Percentiles rank a stretch among this genome's conserved stretches.
These are phyloP conservation scores for Barbatosphaeria neglecta DNA, from an alignment of 495 filamentous ascomycete species.

Conservation along the genomic window DNA sequence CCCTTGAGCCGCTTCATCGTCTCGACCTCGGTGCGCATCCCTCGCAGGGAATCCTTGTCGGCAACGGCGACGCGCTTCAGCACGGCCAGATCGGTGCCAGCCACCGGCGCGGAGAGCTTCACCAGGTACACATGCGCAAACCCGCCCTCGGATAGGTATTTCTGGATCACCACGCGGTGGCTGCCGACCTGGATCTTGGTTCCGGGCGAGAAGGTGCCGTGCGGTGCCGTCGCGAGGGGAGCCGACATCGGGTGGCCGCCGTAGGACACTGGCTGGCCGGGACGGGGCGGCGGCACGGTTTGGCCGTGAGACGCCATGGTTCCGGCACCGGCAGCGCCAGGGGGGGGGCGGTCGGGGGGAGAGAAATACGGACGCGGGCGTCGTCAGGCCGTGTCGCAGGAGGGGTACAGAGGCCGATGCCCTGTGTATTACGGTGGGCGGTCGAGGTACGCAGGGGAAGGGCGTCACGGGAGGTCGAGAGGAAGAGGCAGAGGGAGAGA, in stretches of 20 bases:
- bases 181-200: slow-evolving; percentile 92
- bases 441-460: not conserved
- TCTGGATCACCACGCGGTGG: slow-evolving; percentile 91
- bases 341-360: not conserved
- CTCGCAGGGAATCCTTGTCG: slow-evolving; percentile 83
- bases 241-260: slow-evolving; percentile 24
- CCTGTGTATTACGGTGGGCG: too few relatives aligned
- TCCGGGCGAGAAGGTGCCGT: slow-evolving; percentile 82
- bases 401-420: too few relatives aligned
- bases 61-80: slow-evolving; percentile 96
- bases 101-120: slow-evolving; percentile 62
- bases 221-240: slow-evolving; percentile 43
- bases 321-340: not conserved
- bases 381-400: too few relatives aligned
- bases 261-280: too few relatives aligned
- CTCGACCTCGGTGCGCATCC: slow-evolving; percentile 97
- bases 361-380: slow-evolving; percentile 9
- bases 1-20: slow-evolving; percentile 99
- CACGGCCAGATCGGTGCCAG: slow-evolving; percentile 76
- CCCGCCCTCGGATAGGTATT: slow-evolving; percentile 95
- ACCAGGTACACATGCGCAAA: slow-evolving; percentile 98
- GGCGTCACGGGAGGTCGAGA: not conserved
- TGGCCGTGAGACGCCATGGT: slow-evolving; percentile 34
- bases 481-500: not conserved
- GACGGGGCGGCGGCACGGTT: too few relatives aligned